phyloP scores from a whole-genome alignment of 148 eudicot species.

The Chenopodium album region DNA sequence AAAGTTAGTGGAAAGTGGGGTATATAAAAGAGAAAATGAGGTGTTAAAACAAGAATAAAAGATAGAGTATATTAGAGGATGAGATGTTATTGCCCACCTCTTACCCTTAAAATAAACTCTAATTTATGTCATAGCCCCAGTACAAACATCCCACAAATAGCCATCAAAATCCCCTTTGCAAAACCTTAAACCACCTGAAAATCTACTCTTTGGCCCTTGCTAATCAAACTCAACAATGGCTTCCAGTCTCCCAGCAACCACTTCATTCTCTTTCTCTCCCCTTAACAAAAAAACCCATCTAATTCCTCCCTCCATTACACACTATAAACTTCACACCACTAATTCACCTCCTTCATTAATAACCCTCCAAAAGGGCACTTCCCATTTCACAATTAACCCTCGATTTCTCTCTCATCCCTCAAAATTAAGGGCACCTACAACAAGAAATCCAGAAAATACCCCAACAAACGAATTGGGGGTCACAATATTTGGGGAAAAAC shows the following conservation, averaged over 20 bases:
- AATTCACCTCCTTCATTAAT: slow-evolving; percentile 21
- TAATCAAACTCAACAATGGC: background rate
- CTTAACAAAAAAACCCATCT: slow-evolving; percentile 22
- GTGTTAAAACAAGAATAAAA: no score
- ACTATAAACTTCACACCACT: background rate
- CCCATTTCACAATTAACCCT: slow-evolving; percentile 20
- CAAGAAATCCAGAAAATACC: slow-evolving; percentile 10
- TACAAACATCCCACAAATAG: no score
- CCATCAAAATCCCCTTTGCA: no score
- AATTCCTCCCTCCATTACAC: background rate
- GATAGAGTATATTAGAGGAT: no score
- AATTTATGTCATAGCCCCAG: no score
- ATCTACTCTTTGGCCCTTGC: background rate
- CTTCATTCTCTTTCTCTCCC: slow-evolving; percentile 14
- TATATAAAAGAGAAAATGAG: no score
- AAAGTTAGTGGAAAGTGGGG: no score
- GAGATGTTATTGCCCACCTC: no score
- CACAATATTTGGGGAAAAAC: slow-evolving; percentile 30
- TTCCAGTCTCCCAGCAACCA: slow-evolving; percentile 4
- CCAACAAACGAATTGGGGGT: slow-evolving; percentile 12
- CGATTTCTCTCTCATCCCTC: slow-evolving; percentile 7
- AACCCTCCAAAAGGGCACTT: slow-evolving; percentile 13
- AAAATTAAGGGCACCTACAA: slow-evolving; percentile 30
- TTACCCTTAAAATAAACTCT: no score
- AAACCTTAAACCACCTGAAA: slow-evolving; percentile 16